phyloP scores from a whole-genome alignment of 2,329 filamentous ascomycete species.

The Aspergillus awamori region DNA sequence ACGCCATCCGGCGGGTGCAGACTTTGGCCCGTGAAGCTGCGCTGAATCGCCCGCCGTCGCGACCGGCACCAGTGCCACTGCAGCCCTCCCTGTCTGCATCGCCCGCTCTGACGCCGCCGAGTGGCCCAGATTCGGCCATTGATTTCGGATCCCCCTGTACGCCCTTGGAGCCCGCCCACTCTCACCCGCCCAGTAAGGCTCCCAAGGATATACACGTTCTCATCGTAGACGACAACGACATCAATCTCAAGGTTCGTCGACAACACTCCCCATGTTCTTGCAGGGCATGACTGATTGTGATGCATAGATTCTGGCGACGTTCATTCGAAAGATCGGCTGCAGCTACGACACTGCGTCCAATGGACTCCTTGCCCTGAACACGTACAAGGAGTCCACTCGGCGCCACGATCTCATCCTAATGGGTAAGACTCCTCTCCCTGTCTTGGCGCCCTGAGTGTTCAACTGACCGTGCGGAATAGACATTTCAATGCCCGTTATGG shows the following conservation, averaged over 20 bases:
- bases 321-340: conserved; percentile 39
- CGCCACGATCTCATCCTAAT: conserved; percentile 39
- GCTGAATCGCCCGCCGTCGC: neutral
- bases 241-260: conserved; percentile 36
- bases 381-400: conserved; percentile 29
- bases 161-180: neutral
- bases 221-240: conserved; percentile 45
- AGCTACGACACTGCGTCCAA: conserved; percentile 40
- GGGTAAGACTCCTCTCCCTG: conserved; percentile 22
- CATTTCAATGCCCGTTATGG: conserved; percentile 47
- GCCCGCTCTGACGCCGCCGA: neutral
- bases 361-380: conserved; percentile 42
- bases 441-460: neutral
- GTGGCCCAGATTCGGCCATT: neutral
- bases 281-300: neutral
- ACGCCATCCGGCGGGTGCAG: conserved; percentile 7
- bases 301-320: conserved; percentile 37
- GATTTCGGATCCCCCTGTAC: neutral
- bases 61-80: neutral
- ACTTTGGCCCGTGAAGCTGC: neutral
- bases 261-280: too few relatives aligned
- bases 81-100: neutral
- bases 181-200: neutral
- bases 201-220: conserved; percentile 29
- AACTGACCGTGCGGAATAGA: conserved; percentile 28